Conservation (phyloP, 345 rosid genomes). For the Gossypium turneri region DNA sequence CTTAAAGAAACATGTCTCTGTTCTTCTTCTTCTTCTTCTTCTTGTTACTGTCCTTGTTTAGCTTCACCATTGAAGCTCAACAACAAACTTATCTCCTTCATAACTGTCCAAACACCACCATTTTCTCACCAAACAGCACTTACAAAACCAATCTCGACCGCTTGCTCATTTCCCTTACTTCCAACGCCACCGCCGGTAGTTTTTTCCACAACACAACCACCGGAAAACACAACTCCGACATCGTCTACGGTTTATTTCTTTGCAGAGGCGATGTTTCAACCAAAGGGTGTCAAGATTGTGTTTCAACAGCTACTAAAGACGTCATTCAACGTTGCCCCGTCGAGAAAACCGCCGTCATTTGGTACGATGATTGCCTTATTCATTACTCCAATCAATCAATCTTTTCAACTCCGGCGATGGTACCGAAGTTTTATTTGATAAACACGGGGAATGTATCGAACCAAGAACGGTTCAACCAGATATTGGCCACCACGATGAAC, state of each 20-base stretch:
- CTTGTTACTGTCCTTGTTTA: neutral
- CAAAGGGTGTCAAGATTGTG: constrained; percentile 23
- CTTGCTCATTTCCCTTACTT: constrained; percentile 28
- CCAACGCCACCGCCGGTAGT: constrained; percentile 6
- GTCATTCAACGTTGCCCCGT: constrained; percentile 1
- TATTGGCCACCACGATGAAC: neutral
- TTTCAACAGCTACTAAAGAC: constrained; percentile 12
- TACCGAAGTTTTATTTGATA: neutral
- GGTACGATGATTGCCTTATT: constrained; percentile 34
- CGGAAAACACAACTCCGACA: neutral
- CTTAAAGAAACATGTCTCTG: too few relatives aligned
- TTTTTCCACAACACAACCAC: neutral
- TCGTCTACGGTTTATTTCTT: neutral
- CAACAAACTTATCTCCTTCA: neutral
- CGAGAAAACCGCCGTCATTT: neutral
- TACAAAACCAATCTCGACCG: constrained; percentile 12
- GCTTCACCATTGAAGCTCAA: constrained; percentile 2
- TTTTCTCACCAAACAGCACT: neutral
- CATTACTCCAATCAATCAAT: constrained; percentile 24
- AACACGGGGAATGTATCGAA: neutral
- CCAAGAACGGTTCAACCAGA: neutral
- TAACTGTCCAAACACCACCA: neutral
- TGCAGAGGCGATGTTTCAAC: neutral
- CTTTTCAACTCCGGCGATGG: neutral
- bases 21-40: neutral